phyloP scores from a whole-genome alignment of 495 filamentous ascomycete species.

The Penicillium manginii region DNA sequence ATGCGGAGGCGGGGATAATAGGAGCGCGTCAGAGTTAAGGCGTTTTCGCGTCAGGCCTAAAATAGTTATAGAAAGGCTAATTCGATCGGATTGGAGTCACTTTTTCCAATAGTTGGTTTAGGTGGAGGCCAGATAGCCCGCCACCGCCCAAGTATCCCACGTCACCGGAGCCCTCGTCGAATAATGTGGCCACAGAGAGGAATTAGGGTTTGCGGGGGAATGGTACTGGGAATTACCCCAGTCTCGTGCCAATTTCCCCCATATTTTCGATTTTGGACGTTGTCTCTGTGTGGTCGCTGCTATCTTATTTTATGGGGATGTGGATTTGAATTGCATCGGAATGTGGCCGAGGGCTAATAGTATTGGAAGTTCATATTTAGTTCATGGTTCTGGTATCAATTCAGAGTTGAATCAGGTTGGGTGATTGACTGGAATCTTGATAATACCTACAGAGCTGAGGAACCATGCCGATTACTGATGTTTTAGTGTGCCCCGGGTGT shows the following conservation, averaged over 20 bases:
- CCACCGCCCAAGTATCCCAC: slow-evolving; percentile 1
- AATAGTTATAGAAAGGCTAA: background rate
- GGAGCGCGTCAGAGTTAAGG: background rate
- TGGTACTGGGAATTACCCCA: slow-evolving; percentile 3
- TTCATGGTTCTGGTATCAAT: too few species aligned
- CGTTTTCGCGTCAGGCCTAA: slow-evolving; percentile 6
- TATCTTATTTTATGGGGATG: background rate
- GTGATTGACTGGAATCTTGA: too few species aligned
- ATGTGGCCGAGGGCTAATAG: too few species aligned
- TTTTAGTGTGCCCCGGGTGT: too few species aligned
- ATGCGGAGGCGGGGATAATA: background rate
- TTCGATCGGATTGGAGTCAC: background rate
- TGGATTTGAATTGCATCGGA: background rate
- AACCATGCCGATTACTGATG: too few species aligned
- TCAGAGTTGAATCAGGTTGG: too few species aligned
- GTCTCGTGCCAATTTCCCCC: background rate
- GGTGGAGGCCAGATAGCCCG: background rate
- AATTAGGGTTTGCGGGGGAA: background rate
- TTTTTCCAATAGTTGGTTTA: background rate
- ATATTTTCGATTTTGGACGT: too few species aligned
- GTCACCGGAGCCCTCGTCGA: background rate
- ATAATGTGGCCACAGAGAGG: background rate
- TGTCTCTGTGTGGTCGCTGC: too few species aligned
- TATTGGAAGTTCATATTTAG: too few species aligned
- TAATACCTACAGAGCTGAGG: too few species aligned